These are phyloP conservation scores for Cutaneotrichosporon mucoides DNA, from an alignment of 1,284 basidiomycete species.

Conservation along the genomic window DNA sequence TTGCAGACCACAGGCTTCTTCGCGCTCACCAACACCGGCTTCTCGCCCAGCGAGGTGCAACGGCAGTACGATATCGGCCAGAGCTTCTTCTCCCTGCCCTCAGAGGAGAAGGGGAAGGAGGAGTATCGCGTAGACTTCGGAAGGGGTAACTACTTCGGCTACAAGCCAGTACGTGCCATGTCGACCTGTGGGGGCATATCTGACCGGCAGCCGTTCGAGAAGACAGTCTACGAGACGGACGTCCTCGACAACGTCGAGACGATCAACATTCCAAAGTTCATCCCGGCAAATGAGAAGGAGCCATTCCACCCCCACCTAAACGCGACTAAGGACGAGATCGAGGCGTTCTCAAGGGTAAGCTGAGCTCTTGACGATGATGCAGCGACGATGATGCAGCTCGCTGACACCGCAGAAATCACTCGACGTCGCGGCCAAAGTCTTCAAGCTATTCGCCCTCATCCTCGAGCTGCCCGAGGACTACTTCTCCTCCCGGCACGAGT, in stretches of 20 bases:
- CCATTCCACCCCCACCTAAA: slow-evolving; percentile 31
- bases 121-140: slow-evolving; percentile 23
- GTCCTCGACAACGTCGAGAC: slow-evolving; percentile 35
- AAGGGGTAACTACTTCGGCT: slow-evolving; percentile 32
- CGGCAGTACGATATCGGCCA: slow-evolving; percentile 35
- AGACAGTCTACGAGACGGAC: slow-evolving; percentile 29
- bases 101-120: slow-evolving; percentile 13
- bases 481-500: slow-evolving; percentile 35
- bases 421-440: slow-evolving; percentile 21
- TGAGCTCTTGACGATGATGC: background rate
- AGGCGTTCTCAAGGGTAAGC: slow-evolving; percentile 11
- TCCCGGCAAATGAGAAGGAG: slow-evolving; percentile 16
- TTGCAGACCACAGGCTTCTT: slow-evolving; percentile 30
- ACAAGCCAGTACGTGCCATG: slow-evolving; percentile 19
- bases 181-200: background rate
- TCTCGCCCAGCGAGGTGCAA: slow-evolving; percentile 31
- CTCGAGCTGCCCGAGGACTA: slow-evolving; percentile 40
- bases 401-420: slow-evolving; percentile 4
- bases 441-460: slow-evolving; percentile 34
- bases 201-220: slow-evolving; percentile 16
- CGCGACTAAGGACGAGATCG: slow-evolving; percentile 3
- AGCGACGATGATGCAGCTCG: too few species aligned
- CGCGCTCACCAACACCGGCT: slow-evolving; percentile 27
- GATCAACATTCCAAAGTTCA: slow-evolving; percentile 35
- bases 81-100: slow-evolving; percentile 29